Base-by-base conservation (phyloP, 2,329 filamentous ascomycete species). In the Rhinocladiella mackenziei region DNA sequence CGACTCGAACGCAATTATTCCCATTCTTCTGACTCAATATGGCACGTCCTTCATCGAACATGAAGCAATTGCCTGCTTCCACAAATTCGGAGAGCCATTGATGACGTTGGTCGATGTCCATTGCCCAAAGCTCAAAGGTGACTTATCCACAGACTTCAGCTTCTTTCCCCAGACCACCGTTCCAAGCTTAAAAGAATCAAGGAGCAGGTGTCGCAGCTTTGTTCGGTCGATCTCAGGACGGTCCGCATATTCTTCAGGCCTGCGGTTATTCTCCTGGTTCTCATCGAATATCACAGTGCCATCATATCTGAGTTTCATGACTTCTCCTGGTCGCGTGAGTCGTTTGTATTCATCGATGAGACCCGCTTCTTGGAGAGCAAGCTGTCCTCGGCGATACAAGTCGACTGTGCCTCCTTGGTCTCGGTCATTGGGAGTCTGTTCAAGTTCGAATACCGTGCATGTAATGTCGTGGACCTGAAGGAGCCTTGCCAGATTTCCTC, bases 221-320 rank as follows among this genome's bases (percentile, higher is more conserved):
- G 61, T 52, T 13, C 75, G 70, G 57, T 80, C 75, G 48, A 80
- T 78, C 56, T 78, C 76, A 0, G 74, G 74, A 5, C 70, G 65
- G 43, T 69, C 65, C 13, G 37, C 17, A 5, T 44, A 46, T 9
- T 43, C 35, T n/a, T 48, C 36, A 2, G 34, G 36, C 25, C 39
- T 39, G 22, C 14, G 10, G 20, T 13, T 42, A 17, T 25, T 33
- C n/a, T 19, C 13, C 32, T 58, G 58, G 14, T 66, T 50, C 34
- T 61, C 57, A 22, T 62, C 59, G 11, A 51, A 40, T 3, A 64
- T 36, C 3, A 62, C 56, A 4, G 61, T 60, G 5, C 61, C 58
- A 31, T 71, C 47, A 35, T 65, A 64, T 52, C 74, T 68, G 8
- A 71, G 60, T 35, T 72, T 65, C 43, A 74, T 49, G 20, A 68